A percentile compares a stretch with the other conserved stretches of the same genome.
These are phyloP conservation scores for Xylaria grammica DNA, from an alignment of 495 filamentous ascomycete genomes.

Conservation along the genomic window DNA sequence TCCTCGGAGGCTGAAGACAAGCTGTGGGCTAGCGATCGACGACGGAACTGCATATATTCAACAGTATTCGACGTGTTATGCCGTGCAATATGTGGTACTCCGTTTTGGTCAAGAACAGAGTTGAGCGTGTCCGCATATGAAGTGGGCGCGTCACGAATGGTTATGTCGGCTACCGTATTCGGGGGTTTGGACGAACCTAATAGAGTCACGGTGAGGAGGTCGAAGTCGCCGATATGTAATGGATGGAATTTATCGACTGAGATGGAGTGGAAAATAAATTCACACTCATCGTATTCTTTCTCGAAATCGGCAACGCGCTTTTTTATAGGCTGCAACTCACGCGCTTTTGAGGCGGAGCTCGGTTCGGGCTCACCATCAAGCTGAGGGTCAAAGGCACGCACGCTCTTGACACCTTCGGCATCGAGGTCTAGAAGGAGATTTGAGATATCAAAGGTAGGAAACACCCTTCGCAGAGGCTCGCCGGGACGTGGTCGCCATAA, in stretches of 20 bases:
- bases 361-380: constrained; percentile 21
- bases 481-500: not conserved
- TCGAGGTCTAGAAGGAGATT: constrained; percentile 37
- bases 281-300: constrained; percentile 9
- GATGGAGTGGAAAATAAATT: not conserved
- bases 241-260: constrained; percentile 17
- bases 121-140: not conserved
- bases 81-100: constrained; percentile 22
- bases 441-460: constrained; percentile 22
- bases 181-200: constrained; percentile 4
- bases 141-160: not conserved
- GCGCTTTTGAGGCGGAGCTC: not conserved
- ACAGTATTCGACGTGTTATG: constrained; percentile 13
- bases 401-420: constrained; percentile 28
- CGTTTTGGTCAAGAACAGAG: constrained; percentile 26
- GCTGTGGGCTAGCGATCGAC: not conserved
- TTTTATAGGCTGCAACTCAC: constrained; percentile 12
- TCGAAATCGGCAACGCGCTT: constrained; percentile 29
- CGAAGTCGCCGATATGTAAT: constrained; percentile 34
- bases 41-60: constrained; percentile 28
- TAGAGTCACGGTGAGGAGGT: constrained; percentile 35
- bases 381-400: constrained; percentile 26
- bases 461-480: not conserved
- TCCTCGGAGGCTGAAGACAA: not conserved
- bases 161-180: not conserved